Conservation (phyloP, 2,329 filamentous ascomycete genomes). For the Cordyceps militaris region DNA sequence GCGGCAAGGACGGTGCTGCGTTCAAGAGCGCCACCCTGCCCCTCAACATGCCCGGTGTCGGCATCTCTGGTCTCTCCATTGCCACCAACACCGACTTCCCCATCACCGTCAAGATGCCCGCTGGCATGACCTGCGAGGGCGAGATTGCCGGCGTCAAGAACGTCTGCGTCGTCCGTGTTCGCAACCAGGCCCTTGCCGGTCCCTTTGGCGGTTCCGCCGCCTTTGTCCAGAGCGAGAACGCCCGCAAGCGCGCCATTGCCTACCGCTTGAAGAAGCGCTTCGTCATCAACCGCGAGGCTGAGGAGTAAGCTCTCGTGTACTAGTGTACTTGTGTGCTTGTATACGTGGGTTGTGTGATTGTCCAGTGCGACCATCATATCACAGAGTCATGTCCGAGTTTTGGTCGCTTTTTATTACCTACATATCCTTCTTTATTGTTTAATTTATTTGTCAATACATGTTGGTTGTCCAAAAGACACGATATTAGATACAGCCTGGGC, state of each 20-base stretch:
- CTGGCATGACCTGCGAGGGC: constrained; percentile 43
- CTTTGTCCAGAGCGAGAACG: constrained; percentile 49
- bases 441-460: background rate
- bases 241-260: constrained; percentile 51
- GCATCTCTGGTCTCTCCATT: constrained; percentile 44
- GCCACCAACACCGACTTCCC: constrained; percentile 53
- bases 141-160: background rate
- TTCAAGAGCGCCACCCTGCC: constrained; percentile 51
- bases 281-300: constrained; percentile 1
- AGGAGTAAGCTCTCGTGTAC: background rate
- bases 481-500: too few species aligned
- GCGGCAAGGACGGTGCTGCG: constrained; percentile 48
- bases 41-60: constrained; percentile 50
- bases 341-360: background rate
- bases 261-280: constrained; percentile 21
- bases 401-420: background rate
- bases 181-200: constrained; percentile 51
- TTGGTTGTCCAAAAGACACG: too few species aligned
- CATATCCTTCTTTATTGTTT: background rate
- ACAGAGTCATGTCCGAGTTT: background rate
- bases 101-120: constrained; percentile 53
- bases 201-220: constrained; percentile 57
- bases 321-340: too few species aligned
- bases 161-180: constrained; percentile 54
- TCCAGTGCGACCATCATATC: background rate